A percentile compares a stretch with the other conserved stretches of the same genome.
These are phyloP conservation scores for Clonostachys byssicola DNA, from an alignment of 2,329 filamentous ascomycete species.

Conservation along the genomic window DNA sequence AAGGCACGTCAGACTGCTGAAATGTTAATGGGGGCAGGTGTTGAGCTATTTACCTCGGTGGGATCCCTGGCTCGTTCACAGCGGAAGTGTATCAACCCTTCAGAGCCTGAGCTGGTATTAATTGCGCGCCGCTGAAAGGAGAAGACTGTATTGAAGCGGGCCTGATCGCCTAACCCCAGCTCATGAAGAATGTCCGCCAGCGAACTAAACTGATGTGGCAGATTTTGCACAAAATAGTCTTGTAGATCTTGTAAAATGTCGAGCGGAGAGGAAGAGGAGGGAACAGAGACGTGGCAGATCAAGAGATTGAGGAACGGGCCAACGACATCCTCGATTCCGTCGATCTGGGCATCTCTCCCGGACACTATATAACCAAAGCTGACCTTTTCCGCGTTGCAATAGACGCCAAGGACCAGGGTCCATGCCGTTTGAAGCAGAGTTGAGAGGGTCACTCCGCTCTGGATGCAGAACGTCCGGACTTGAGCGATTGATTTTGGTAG, in stretches of 20 bases:
- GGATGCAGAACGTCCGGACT: constrained; percentile 1
- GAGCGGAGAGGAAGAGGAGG: not conserved
- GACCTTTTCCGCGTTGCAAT: constrained; percentile 37
- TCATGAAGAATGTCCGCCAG: constrained; percentile 5
- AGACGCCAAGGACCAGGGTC: constrained; percentile 11
- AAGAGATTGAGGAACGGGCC: constrained; percentile 52
- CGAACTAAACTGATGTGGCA: constrained; percentile 1
- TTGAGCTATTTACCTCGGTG: too few relatives aligned
- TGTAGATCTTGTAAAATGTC: constrained; percentile 13
- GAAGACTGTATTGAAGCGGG: constrained; percentile 7
- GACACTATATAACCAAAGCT: constrained; percentile 48
- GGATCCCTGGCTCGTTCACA: too few relatives aligned
- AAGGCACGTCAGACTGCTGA: too few relatives aligned
- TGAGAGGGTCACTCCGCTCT: constrained; percentile 2
- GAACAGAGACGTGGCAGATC: constrained; percentile 24
- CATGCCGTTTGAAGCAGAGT: constrained; percentile 4
- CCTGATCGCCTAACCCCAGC: not conserved
- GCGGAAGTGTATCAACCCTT: too few relatives aligned
- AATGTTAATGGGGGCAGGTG: too few relatives aligned
- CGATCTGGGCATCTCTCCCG: constrained; percentile 42
- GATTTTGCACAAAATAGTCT: constrained; percentile 1
- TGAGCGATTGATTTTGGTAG: not conserved
- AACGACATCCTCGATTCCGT: constrained; percentile 37
- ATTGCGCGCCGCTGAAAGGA: not conserved
- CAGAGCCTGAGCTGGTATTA: too few relatives aligned